These are phyloP conservation scores for Spirogloea muscicola DNA, from an alignment of 139 green algal species.

Conservation along the genomic window DNA sequence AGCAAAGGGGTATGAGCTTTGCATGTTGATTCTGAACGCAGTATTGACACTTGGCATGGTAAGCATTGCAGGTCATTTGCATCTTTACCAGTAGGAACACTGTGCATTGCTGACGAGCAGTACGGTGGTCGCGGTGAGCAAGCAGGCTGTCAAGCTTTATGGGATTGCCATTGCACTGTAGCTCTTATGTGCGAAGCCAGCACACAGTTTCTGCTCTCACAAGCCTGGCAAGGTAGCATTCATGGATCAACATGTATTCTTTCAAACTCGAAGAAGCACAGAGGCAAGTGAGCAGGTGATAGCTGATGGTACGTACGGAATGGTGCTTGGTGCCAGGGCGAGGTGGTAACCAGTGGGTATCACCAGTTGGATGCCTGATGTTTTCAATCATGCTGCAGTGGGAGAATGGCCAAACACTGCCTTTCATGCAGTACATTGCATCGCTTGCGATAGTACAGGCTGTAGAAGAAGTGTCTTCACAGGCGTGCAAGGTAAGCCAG, in stretches of 20 bases:
- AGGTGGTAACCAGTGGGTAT: constrained; percentile 82
- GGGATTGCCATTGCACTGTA: background rate
- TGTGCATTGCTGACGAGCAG: constrained; percentile 36
- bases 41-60: too few species aligned
- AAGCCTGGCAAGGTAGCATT: background rate
- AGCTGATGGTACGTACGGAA: constrained; percentile 1
- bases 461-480: constrained; percentile 48
- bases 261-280: background rate
- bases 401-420: constrained; percentile 61
- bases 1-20: too few species aligned
- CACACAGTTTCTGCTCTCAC: background rate
- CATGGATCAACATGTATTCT: background rate
- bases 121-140: constrained; percentile 15
- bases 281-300: background rate
- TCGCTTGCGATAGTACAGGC: constrained; percentile 81
- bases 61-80: constrained; percentile 27
- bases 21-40: too few species aligned
- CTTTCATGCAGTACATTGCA: constrained; percentile 92
- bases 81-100: constrained; percentile 25
- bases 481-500: constrained; percentile 5
- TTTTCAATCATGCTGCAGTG: constrained; percentile 66
- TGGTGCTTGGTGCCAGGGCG: constrained; percentile 51
- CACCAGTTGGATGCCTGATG: constrained; percentile 87
- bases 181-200: background rate
- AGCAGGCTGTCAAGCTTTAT: background rate